Conservation (phyloP, 805 yeast genomes). For the Barnettozyma californica region DNA sequence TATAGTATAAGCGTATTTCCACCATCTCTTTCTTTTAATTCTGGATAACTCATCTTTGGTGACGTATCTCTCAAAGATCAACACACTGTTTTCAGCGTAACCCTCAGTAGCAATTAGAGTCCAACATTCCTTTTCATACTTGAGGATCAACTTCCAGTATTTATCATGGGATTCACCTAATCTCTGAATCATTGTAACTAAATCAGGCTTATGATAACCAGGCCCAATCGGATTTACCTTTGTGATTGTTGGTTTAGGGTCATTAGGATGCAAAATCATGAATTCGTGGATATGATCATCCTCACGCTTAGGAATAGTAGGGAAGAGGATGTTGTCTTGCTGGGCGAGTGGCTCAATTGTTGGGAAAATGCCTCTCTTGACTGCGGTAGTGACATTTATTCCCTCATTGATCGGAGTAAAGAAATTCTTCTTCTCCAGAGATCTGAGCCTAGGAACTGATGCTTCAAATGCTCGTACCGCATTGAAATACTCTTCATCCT, state of each 20-base stretch:
- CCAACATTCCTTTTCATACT: constrained; percentile 36
- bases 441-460: constrained; percentile 27
- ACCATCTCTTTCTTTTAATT: constrained; percentile 5
- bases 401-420: constrained; percentile 31
- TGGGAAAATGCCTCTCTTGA: constrained; percentile 18
- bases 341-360: neutral
- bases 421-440: constrained; percentile 35
- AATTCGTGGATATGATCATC: constrained; percentile 19
- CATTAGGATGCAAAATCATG: constrained; percentile 14
- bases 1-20: neutral
- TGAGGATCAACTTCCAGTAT: constrained; percentile 33
- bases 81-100: constrained; percentile 25
- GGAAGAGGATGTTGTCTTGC: constrained; percentile 21
- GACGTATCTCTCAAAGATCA: constrained; percentile 36
- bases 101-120: constrained; percentile 48
- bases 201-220: constrained; percentile 34
- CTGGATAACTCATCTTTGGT: constrained; percentile 10
- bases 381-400: constrained; percentile 5
- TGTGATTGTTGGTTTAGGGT: constrained; percentile 20
- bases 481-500: constrained; percentile 41
- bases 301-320: constrained; percentile 11
- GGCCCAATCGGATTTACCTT: constrained; percentile 36
- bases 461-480: constrained; percentile 49
- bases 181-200: constrained; percentile 35
- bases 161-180: constrained; percentile 33